A percentile compares a stretch with the other conserved stretches of the same genome.
Conservation (phyloP, 202 grass and related monocot species). For the Elaeis oleifera region DNA sequence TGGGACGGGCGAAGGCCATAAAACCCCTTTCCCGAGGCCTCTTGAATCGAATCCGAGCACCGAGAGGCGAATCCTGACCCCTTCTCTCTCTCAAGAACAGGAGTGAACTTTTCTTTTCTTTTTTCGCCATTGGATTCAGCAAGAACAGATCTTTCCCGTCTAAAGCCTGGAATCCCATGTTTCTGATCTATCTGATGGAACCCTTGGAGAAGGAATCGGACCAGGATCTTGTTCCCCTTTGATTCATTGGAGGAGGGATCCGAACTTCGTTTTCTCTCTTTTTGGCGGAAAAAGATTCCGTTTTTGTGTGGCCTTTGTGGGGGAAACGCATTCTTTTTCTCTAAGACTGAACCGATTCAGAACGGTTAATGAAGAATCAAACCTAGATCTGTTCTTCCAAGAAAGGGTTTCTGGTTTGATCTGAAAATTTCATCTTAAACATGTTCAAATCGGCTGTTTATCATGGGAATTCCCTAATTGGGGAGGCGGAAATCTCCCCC, state of each 20-base stretch:
- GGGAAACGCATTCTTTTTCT: not conserved
- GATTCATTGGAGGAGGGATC: not conserved
- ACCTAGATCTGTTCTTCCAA: conserved; percentile 22
- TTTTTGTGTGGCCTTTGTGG: not conserved
- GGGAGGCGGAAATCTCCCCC: conserved; percentile 59
- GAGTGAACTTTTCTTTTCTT: not conserved
- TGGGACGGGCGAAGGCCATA: conserved; percentile 7
- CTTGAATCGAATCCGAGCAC: conserved; percentile 8
- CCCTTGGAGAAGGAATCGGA: conserved; percentile 11
- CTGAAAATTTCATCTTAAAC: conserved; percentile 11
- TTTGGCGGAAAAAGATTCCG: not conserved
- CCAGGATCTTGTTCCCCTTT: conserved; percentile 7
- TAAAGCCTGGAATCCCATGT: not conserved
- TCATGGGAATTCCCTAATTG: conserved; percentile 46
- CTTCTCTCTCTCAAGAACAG: not conserved
- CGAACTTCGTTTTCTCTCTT: not conserved
- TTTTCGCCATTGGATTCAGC: not conserved
- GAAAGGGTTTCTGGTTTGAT: conserved; percentile 20
- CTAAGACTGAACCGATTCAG: not conserved
- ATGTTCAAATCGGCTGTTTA: conserved; percentile 74
- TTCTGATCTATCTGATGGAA: conserved; percentile 2
- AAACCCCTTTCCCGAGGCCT: not conserved
- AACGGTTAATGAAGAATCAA: conserved; percentile 9
- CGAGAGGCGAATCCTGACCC: not conserved
- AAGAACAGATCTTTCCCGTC: conserved; percentile 22